Percentiles rank a stretch among this genome's conserved stretches.
Evolutionary conservation across 352 stramenopile species (phyloP).

Genomic region (Pythium grandisporangium): DNA sequence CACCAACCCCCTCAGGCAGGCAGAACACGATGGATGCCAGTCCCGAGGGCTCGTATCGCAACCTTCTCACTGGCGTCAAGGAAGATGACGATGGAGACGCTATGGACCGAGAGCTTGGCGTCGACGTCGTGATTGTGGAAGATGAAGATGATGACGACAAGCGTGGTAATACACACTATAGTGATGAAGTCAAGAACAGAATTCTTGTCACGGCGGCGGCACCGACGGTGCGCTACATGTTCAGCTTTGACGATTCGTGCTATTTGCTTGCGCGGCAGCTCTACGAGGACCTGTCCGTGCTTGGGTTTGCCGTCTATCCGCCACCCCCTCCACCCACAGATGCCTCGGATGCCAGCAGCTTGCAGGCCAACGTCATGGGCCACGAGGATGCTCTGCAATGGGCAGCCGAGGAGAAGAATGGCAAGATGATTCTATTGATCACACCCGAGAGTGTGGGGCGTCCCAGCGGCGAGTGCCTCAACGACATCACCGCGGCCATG

Average conservation of each 20-base stretch:
- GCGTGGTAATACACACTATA: not conserved
- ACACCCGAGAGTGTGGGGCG: slow-evolving; percentile 64
- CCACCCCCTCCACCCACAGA: slow-evolving; percentile 8
- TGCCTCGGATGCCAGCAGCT: not conserved
- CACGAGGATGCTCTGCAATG: slow-evolving; percentile 53
- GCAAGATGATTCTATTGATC: slow-evolving; percentile 60
- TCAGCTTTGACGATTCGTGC: slow-evolving; percentile 65
- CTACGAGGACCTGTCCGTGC: slow-evolving; percentile 32
- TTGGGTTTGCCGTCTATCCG: slow-evolving; percentile 34
- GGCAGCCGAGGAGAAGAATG: slow-evolving; percentile 42
- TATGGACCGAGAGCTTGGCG: no score
- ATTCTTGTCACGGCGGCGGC: slow-evolving; percentile 1
- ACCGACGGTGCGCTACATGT: slow-evolving; percentile 31
- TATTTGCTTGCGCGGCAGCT: slow-evolving; percentile 39
- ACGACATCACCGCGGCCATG: slow-evolving; percentile 71
- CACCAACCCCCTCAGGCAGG: no score
- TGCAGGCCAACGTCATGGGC: slow-evolving; percentile 3
- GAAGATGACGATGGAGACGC: not conserved
- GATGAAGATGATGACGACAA: not conserved
- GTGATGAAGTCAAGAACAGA: not conserved
- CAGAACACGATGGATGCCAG: no score
- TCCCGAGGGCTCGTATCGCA: no score
- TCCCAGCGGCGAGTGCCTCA: slow-evolving; percentile 51
- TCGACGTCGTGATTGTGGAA: slow-evolving; percentile 1
- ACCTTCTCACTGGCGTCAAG: not conserved